phyloP scores from a whole-genome alignment of 2,329 filamentous ascomycete species.

The Phaeosphaeria sp. region DNA sequence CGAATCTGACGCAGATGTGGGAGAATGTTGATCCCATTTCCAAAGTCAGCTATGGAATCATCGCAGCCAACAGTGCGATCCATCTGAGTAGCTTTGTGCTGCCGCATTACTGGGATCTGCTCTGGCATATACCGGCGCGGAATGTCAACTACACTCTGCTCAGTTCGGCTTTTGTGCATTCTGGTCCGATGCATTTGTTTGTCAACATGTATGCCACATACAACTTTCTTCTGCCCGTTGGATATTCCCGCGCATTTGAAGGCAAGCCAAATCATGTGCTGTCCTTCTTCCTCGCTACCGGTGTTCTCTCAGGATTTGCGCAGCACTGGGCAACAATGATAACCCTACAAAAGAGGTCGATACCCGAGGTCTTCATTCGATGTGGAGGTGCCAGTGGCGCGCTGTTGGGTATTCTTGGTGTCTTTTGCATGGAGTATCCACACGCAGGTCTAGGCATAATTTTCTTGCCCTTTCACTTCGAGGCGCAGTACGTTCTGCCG shows the following conservation, averaged over 20 bases:
- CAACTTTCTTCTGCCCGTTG: slow-evolving; percentile 40
- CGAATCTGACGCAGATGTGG: slow-evolving; percentile 36
- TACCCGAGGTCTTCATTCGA: slow-evolving; percentile 32
- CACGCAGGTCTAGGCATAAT: slow-evolving; percentile 37
- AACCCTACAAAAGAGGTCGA: slow-evolving; percentile 18
- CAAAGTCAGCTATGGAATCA: slow-evolving; percentile 35
- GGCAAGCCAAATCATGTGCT: slow-evolving; percentile 37
- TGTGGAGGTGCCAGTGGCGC: slow-evolving; percentile 45
- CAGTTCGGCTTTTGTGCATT: slow-evolving; percentile 35
- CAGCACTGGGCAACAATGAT: slow-evolving; percentile 39
- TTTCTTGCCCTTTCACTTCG: slow-evolving; percentile 39
- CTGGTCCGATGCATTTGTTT: slow-evolving; percentile 23
- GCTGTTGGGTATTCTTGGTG: slow-evolving; percentile 36
- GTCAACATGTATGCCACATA: slow-evolving; percentile 40
- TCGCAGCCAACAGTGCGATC: slow-evolving; percentile 33
- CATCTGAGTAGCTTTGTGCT: slow-evolving; percentile 34
- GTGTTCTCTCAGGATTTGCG: slow-evolving; percentile 37
- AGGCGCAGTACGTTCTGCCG: slow-evolving; percentile 39
- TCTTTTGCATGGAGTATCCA: slow-evolving; percentile 43
- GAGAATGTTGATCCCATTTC: slow-evolving; percentile 31
- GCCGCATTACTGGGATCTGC: slow-evolving; percentile 27
- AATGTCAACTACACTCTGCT: slow-evolving; percentile 40
- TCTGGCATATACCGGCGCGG: slow-evolving; percentile 41
- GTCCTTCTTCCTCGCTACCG: slow-evolving; percentile 39
- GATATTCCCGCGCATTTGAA: slow-evolving; percentile 37